Evolutionary conservation across 176 grass and related monocot genomes (phyloP).

Genomic region (Aegilops umbellulata): DNA sequence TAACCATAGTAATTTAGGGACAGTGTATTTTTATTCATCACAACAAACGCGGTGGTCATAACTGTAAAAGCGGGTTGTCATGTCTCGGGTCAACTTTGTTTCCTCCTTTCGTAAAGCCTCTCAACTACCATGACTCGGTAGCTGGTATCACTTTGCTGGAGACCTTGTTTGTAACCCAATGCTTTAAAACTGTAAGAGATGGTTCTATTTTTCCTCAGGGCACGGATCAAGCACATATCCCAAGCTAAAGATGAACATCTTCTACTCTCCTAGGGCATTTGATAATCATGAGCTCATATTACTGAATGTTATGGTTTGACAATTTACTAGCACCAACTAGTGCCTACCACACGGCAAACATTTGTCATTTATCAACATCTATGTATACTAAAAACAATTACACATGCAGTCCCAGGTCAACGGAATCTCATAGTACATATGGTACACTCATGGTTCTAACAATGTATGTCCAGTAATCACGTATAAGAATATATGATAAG

Average conservation of each 20-base stretch:
- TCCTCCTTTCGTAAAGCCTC: background rate
- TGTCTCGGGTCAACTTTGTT: background rate
- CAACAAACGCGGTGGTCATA: background rate
- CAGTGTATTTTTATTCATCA: background rate
- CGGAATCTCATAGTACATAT: background rate
- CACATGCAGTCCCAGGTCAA: background rate
- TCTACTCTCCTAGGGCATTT: background rate
- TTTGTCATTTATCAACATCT: constrained; percentile 4
- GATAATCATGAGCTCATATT: background rate
- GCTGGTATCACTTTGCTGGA: background rate
- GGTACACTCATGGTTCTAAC: background rate
- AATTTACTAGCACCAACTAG: background rate
- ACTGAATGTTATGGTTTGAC: background rate
- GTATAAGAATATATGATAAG: background rate
- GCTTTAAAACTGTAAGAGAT: background rate
- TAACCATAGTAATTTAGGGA: background rate
- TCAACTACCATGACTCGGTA: background rate
- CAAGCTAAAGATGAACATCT: background rate
- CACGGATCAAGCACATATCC: background rate
- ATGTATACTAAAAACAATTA: background rate
- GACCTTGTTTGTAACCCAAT: background rate
- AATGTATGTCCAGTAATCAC: background rate
- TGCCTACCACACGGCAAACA: background rate
- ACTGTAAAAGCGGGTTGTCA: background rate
- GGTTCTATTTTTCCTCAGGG: background rate